Evolutionary conservation across 208 protist species (phyloP), one percentile per base, ranked within the genome.

Genomic region (Naegleria gruberi): DNA sequence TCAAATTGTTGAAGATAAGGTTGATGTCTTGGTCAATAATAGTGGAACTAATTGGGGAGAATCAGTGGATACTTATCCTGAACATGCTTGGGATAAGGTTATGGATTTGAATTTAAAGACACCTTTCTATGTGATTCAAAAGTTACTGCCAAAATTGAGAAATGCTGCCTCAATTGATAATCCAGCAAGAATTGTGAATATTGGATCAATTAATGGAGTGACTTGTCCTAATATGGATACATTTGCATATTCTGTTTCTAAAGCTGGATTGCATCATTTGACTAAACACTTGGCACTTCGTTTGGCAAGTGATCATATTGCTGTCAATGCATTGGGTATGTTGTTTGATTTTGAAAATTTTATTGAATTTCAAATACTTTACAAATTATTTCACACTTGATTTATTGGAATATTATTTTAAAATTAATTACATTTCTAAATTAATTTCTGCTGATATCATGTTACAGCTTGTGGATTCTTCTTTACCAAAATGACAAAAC

Each of bases 181-280:
- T 12, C 12, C 41, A 55, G 7, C 46, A 42, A 34, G 8, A 37
- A 43, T 89, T n/a, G 44, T 89, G 0, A 89, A 42, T 8, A 89
- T 74, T 89, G 85, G 85, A n/a, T 44, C n/a, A 34, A 77, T 89
- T 8, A 43, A 74, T 44, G 44, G 47, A 34, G 19, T 45, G 0
- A 45, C 1, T 44, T 12, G 30, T 30, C 40, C 85, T 10, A 77
- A 43, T 7, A 41, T 89, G 2, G 44, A 89, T 30, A 77, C 5
- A 17, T 89, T 57, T 89, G 85, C 85, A 7, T 89, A 89, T 44
- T 42, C 85, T n/a, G 30, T 47, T 44, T 77, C 47, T n/a, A 89
- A 89, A n/a, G 85, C 85, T 26, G 85, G 41, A 15, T 1, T 89
- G 0, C 85, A 89, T 74, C 47, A 65, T 34, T 89, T 89, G 37